Base-by-base conservation (phyloP, 768 basidiomycete genomes). In the Podaxis sp. region DNA sequence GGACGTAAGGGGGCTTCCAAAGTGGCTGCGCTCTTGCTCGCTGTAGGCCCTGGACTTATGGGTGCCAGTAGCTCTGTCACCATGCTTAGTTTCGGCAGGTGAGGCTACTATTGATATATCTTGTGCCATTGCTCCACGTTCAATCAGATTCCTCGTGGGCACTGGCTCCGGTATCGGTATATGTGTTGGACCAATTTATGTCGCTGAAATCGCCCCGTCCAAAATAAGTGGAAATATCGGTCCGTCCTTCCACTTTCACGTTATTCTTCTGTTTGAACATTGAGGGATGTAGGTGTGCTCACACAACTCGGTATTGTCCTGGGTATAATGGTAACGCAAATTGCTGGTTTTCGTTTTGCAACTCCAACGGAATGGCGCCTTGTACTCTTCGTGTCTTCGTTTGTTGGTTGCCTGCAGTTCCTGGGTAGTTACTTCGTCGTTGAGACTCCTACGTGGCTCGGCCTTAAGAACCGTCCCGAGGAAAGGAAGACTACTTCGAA, bases 241-340 rank as follows among this genome's bases (percentile, higher is more conserved):
- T 86, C 62, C 25, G 81, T 70, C 11, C 13, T 47, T 3, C 54
- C 5, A 32, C 32, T 36, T 27, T n/a, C 40, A 1, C 11, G 5
- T n/a, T 5, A 37, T 18, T 21, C 36, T 36, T 25, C 32, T 54
- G 7, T 14, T 14, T 42, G 4, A 35, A 44, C 27, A 21, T 32
- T 55, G 10, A 54, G 51, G 37, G 13, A 18, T 21, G 18, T 61
- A 91, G 90, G 90, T 21, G 88, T 93, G 27, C 77, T 94, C 28
- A 91, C 89, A 0, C 93, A 94, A 65, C 74, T 95, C 27, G 85
- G 82, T 40, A 89, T 96, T 67, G 92, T 96, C 36, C 72, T 92
- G 56, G 92, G 92, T 28, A 89, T 97, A 64, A 87, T 96, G 80
- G 70, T 85, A n/a, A 90, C 94, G 0, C 95, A 98, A 68, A 72